Evolutionary conservation across 2,329 filamentous ascomycete species (phyloP).

Genomic region (Mycosphaerella sp.): DNA sequence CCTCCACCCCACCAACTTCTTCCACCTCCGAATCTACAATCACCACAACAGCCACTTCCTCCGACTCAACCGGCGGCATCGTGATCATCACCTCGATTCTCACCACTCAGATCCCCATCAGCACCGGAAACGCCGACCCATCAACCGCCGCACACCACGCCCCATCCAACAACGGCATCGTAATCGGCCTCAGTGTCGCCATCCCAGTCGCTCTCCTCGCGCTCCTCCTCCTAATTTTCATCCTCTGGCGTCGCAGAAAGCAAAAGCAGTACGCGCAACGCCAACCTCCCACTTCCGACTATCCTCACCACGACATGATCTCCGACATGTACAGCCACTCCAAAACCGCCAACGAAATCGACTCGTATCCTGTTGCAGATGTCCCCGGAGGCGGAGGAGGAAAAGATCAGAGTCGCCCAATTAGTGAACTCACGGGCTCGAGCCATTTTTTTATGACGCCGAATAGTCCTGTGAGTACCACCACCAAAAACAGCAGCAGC

Average conservation of each 20-base stretch:
- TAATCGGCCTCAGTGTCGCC: conserved; percentile 9
- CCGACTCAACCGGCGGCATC: conserved; percentile 4
- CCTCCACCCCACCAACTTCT: not conserved
- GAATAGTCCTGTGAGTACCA: not conserved
- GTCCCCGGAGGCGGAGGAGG: not conserved
- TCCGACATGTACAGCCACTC: conserved; percentile 13
- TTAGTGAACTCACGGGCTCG: conserved; percentile 11
- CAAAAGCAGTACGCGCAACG: not conserved
- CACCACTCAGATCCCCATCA: not conserved
- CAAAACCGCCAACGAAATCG: conserved; percentile 13
- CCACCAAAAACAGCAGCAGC: not conserved
- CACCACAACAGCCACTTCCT: conserved; percentile 3
- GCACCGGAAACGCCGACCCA: not conserved
- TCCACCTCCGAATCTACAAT: not conserved
- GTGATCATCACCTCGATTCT: conserved; percentile 3
- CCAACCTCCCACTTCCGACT: conserved; percentile 9
- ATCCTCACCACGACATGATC: conserved; percentile 2
- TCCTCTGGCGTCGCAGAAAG: conserved; percentile 11
- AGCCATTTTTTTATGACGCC: conserved; percentile 7
- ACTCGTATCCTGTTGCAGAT: conserved; percentile 9
- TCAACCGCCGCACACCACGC: not conserved
- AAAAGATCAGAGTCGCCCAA: conserved; percentile 7
- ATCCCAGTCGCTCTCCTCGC: not conserved
- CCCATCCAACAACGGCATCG: not conserved
- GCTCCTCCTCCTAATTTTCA: not conserved